These are phyloP conservation scores for Sherardia arvensis DNA, from an alignment of 257 asterid genomes.

Conservation along the genomic window DNA sequence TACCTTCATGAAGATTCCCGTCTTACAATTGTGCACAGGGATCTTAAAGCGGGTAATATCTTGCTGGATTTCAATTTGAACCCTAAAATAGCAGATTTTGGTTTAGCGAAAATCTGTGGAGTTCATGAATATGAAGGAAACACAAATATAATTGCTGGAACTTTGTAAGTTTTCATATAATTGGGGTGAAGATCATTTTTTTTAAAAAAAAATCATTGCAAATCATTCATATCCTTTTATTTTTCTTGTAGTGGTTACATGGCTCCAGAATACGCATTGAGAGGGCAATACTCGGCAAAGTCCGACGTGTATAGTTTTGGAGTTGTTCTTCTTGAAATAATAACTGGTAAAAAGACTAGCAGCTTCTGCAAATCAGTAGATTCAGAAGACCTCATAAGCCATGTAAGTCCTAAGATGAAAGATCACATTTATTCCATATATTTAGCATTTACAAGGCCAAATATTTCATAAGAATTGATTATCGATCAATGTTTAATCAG, in stretches of 20 bases:
- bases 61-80: neutral
- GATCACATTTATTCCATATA: no score
- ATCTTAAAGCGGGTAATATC: neutral
- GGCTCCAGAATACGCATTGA: neutral
- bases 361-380: neutral
- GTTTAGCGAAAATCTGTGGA: neutral
- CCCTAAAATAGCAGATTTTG: neutral
- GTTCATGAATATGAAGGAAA: neutral
- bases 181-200: no score
- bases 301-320: neutral
- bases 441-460: no score
- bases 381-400: neutral
- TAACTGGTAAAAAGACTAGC: neutral
- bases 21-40: neutral
- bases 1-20: constrained; percentile 1
- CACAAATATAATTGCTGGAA: neutral
- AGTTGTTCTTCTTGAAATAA: neutral
- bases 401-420: no score
- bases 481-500: no score
- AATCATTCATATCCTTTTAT: no score
- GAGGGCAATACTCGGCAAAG: no score
- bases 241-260: neutral
- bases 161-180: neutral
- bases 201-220: no score
- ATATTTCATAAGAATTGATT: no score